Conservation (phyloP, 2,329 filamentous ascomycete species). For the Pseudopithomyces chartarum region DNA sequence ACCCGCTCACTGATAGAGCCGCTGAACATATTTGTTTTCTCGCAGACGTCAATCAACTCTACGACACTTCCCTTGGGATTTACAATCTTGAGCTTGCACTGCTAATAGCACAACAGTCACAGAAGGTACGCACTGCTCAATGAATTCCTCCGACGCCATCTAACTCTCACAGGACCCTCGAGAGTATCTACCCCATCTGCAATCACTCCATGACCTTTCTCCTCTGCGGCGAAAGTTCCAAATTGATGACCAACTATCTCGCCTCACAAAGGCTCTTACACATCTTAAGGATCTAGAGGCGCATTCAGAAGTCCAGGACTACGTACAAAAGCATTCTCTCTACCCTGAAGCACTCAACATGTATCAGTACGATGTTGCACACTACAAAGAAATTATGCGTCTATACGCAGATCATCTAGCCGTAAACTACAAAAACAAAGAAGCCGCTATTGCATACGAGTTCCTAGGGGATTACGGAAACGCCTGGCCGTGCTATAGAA, state of each 20-base stretch:
- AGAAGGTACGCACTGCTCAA: conserved; percentile 60
- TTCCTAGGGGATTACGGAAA: conserved; percentile 75
- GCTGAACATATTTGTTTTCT: conserved; percentile 98
- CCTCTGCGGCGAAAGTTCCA: conserved; percentile 74
- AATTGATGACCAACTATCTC: conserved; percentile 86
- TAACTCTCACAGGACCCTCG: conserved; percentile 67
- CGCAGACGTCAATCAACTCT: conserved; percentile 88
- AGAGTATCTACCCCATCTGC: conserved; percentile 94
- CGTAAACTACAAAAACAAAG: conserved; percentile 75
- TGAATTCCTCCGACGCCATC: background rate
- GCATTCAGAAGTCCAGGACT: conserved; percentile 79
- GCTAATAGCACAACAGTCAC: conserved; percentile 91
- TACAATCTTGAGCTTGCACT: conserved; percentile 91
- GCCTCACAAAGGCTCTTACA: conserved; percentile 74
- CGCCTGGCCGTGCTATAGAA: conserved; percentile 82
- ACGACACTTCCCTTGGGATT: conserved; percentile 85
- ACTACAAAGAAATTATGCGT: conserved; percentile 70
- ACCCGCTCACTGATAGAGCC: conserved; percentile 75
- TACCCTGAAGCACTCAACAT: conserved; percentile 78
- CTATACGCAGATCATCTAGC: conserved; percentile 82
- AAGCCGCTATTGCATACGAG: conserved; percentile 90
- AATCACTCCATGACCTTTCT: conserved; percentile 77
- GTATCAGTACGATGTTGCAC: conserved; percentile 79
- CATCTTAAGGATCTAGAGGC: conserved; percentile 75
- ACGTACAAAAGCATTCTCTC: conserved; percentile 78